Evolutionary conservation across 2,329 filamentous ascomycete species (phyloP).

Genomic region (Neospermospora avenae): DNA sequence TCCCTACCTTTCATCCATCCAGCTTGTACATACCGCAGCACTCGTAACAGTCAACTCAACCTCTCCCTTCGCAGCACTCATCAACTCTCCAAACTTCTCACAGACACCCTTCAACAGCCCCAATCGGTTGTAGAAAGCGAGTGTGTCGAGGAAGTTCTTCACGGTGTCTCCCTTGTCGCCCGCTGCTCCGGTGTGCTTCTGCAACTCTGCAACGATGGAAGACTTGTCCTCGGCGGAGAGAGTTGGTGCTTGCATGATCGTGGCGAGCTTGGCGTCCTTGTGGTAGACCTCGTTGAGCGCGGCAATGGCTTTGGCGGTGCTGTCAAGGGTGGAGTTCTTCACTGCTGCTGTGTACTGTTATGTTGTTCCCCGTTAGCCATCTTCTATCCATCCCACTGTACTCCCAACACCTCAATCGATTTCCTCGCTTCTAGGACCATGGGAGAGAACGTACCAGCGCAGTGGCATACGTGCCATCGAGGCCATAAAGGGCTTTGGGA

Average conservation of each 20-base stretch:
- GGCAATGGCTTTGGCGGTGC: constrained; percentile 75
- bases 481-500: constrained; percentile 86
- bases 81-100: constrained; percentile 83
- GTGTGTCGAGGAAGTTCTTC: constrained; percentile 87
- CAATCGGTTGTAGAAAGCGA: constrained; percentile 96
- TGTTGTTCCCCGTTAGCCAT: constrained; percentile 11
- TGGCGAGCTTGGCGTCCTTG: constrained; percentile 76
- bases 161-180: constrained; percentile 70
- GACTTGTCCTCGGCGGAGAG: constrained; percentile 77
- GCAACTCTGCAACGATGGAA: constrained; percentile 80
- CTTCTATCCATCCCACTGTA: not conserved
- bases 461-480: constrained; percentile 97
- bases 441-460: constrained; percentile 73
- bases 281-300: constrained; percentile 69
- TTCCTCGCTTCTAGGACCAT: not conserved
- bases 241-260: constrained; percentile 76
- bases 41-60: constrained; percentile 89
- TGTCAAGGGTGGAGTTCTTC: constrained; percentile 83
- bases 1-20: not conserved
- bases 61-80: constrained; percentile 88
- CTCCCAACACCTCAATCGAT: constrained; percentile 8
- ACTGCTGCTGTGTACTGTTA: constrained; percentile 88
- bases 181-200: constrained; percentile 70
- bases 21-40: constrained; percentile 65
- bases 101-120: constrained; percentile 76